Evolutionary conservation across 306 rosid genomes (phyloP).

Genomic region (Datisca glomerata): DNA sequence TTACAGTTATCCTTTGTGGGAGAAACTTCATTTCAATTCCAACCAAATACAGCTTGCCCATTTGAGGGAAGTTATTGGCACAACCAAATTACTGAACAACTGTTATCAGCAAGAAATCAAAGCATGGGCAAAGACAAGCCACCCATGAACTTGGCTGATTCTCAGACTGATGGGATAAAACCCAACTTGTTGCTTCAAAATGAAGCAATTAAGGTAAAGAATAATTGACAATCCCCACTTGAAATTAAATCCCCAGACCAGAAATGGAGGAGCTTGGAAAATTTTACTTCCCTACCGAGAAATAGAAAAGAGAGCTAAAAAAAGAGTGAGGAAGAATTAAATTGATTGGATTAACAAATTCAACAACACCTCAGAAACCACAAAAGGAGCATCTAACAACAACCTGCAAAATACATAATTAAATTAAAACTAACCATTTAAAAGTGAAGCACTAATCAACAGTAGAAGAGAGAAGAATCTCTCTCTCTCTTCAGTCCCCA

Average conservation of each 20-base stretch:
- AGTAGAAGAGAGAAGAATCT: slow-evolving; percentile 26
- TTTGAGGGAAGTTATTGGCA: slow-evolving; percentile 23
- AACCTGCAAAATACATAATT: slow-evolving; percentile 52
- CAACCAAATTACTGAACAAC: slow-evolving; percentile 28
- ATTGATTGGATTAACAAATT: slow-evolving; percentile 23
- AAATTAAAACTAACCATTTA: slow-evolving; percentile 23
- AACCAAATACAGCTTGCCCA: slow-evolving; percentile 39
- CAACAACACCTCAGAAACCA: slow-evolving; percentile 29
- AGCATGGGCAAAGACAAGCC: slow-evolving; percentile 22
- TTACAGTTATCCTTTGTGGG: no score
- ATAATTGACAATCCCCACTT: slow-evolving; percentile 25
- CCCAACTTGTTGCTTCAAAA: slow-evolving; percentile 27
- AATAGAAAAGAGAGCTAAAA: slow-evolving; percentile 18
- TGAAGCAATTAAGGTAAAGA: slow-evolving; percentile 24
- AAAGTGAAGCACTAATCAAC: slow-evolving; percentile 30
- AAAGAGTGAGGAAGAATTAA: slow-evolving; percentile 14
- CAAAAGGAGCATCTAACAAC: slow-evolving; percentile 30
- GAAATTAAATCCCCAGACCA: slow-evolving; percentile 43
- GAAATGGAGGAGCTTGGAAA: slow-evolving; percentile 17
- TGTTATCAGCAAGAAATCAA: slow-evolving; percentile 15
- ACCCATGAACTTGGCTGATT: slow-evolving; percentile 19
- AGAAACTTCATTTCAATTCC: no score
- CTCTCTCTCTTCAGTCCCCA: slow-evolving; percentile 44
- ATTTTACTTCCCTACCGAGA: not conserved
- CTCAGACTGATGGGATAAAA: no score